Percentiles rank a stretch among this genome's conserved stretches.
Conservation (phyloP, 768 basidiomycete genomes). For the Tricholoma flavovirens region DNA sequence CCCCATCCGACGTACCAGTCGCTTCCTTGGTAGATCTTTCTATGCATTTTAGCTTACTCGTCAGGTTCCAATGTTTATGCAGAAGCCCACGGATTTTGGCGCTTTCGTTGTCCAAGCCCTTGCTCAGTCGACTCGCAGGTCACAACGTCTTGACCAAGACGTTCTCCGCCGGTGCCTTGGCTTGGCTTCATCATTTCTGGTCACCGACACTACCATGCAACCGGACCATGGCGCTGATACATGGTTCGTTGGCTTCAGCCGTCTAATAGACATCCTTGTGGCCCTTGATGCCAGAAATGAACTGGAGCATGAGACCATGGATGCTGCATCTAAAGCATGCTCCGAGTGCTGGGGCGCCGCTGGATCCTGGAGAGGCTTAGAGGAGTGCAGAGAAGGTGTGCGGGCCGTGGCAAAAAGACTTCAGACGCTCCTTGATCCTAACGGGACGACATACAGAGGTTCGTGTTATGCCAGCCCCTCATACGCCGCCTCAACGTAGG, state of each 20-base stretch:
- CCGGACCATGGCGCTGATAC: conserved; percentile 48
- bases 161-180: conserved; percentile 58
- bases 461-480: conserved; percentile 5
- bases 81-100: conserved; percentile 51
- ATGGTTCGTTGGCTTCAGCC: conserved; percentile 64
- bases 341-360: conserved; percentile 79
- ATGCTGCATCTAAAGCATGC: conserved; percentile 62
- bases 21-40: neutral
- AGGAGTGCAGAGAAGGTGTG: conserved; percentile 58
- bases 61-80: neutral
- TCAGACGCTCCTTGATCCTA: conserved; percentile 50
- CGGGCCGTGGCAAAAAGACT: conserved; percentile 56
- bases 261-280: conserved; percentile 66
- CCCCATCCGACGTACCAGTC: neutral
- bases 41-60: neutral
- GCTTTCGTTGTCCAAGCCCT: conserved; percentile 54
- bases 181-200: conserved; percentile 72
- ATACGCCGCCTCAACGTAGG: conserved; percentile 4
- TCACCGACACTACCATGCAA: conserved; percentile 68
- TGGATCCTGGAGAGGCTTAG: conserved; percentile 62
- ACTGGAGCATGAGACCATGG: conserved; percentile 72
- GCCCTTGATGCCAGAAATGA: conserved; percentile 63
- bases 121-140: conserved; percentile 41
- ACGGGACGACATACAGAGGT: conserved; percentile 46
- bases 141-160: conserved; percentile 50